Evolutionary conservation across 2,329 filamentous ascomycete genomes (phyloP).

Genomic region (Penicillium sp.): DNA sequence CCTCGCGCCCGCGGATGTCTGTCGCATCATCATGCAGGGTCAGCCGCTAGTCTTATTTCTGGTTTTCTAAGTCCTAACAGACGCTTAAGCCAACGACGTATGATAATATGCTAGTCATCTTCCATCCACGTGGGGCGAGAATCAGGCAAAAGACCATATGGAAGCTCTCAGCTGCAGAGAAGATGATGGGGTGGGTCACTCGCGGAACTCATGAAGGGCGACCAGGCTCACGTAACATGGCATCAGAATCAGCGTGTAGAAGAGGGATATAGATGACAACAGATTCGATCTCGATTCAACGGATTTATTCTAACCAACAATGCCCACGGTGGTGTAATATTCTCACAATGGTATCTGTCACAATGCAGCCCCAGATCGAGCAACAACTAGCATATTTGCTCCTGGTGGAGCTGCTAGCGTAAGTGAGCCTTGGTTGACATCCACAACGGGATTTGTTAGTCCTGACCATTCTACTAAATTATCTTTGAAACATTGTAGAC

Average conservation of each 20-base stretch:
- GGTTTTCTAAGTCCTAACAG: not conserved
- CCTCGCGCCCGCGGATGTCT: not conserved
- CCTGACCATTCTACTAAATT: not conserved
- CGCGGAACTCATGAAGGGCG: too few species aligned
- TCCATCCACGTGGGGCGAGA: not conserved
- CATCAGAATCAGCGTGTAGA: too few species aligned
- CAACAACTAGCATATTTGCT: conserved; percentile 16
- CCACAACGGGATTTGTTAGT: too few species aligned
- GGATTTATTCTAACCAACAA: not conserved
- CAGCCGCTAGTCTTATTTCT: conserved; percentile 1
- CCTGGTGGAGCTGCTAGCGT: conserved; percentile 28
- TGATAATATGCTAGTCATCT: not conserved
- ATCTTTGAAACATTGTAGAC: conserved; percentile 9
- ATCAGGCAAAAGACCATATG: not conserved
- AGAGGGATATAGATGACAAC: not conserved
- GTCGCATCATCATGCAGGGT: conserved; percentile 4
- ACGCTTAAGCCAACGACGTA: not conserved
- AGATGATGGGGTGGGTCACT: too few species aligned
- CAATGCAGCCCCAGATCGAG: conserved; percentile 2
- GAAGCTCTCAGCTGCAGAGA: not conserved
- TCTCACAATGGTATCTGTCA: not conserved
- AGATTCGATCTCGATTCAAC: not conserved
- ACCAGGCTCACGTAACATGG: too few species aligned
- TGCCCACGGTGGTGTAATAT: not conserved
- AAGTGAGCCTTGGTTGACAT: conserved; percentile 4